Evolutionary conservation across 164 flowering plant genomes (phyloP).

Genomic region (Tetracentron sinense): DNA sequence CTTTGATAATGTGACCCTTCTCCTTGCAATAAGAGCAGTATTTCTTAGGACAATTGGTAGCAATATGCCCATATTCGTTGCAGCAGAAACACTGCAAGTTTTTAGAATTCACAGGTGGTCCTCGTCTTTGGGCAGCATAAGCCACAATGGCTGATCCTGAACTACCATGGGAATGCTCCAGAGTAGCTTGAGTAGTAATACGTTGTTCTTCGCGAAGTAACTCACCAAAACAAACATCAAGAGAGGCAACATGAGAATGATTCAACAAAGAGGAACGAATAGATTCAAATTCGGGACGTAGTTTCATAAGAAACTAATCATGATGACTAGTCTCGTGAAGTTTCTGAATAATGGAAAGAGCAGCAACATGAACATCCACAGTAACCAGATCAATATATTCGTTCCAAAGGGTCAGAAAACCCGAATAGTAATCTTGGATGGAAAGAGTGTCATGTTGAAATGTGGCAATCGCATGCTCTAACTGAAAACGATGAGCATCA

Average conservation of each 20-base stretch:
- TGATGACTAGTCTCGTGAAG: background rate
- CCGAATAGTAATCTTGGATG: background rate
- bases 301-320: conserved; percentile 1
- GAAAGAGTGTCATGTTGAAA: too few species aligned
- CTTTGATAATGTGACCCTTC: background rate
- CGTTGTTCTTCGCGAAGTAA: background rate
- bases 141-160: too few species aligned
- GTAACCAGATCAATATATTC: background rate
- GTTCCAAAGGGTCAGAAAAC: background rate
- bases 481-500: background rate
- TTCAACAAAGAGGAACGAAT: background rate
- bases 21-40: background rate
- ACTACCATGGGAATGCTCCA: too few species aligned
- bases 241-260: background rate
- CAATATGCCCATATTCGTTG: too few species aligned
- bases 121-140: too few species aligned
- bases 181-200: background rate
- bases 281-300: background rate
- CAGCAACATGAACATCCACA: background rate
- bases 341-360: background rate
- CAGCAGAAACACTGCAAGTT: background rate
- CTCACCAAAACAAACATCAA: background rate
- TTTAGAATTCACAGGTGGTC: background rate
- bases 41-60: background rate
- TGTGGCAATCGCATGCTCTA: background rate